A percentile compares a stretch with the other conserved stretches of the same genome.
Conservation (phyloP, 2,329 filamentous ascomycete species). For the Periconia sp. region DNA sequence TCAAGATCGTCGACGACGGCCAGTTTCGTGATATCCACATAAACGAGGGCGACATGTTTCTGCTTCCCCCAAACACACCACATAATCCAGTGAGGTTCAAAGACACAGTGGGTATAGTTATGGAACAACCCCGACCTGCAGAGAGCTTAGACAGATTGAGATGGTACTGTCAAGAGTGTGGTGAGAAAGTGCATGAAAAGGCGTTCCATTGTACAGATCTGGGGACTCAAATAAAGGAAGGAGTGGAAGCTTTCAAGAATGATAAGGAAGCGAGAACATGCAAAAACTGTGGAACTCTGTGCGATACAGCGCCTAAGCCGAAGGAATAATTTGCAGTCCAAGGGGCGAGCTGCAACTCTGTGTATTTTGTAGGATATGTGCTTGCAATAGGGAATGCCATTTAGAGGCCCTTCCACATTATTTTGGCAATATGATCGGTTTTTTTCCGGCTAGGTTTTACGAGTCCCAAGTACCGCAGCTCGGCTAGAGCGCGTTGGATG, state of each 20-base stretch:
- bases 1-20: conserved; percentile 79
- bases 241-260: conserved; percentile 77
- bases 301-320: conserved; percentile 65
- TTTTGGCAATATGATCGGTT: conserved; percentile 86
- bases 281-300: conserved; percentile 72
- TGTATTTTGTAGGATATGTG: conserved; percentile 12
- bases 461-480: conserved; percentile 82
- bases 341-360: conserved; percentile 3
- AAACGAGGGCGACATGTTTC: conserved; percentile 89
- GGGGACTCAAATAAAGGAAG: conserved; percentile 91
- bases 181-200: conserved; percentile 77
- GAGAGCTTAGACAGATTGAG: conserved; percentile 75
- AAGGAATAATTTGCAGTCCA: conserved; percentile 8
- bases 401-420: conserved; percentile 74
- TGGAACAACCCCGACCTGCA: conserved; percentile 79
- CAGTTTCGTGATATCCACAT: conserved; percentile 84
- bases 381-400: not conserved
- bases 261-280: conserved; percentile 74
- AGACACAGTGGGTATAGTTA: conserved; percentile 88
- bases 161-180: conserved; percentile 83
- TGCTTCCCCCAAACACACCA: conserved; percentile 90
- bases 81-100: conserved; percentile 95
- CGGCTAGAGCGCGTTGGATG: conserved; percentile 84
- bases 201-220: conserved; percentile 86
- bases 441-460: conserved; percentile 90